phyloP scores from a whole-genome alignment of 1,284 basidiomycete species.

The Ustilago hordei region DNA sequence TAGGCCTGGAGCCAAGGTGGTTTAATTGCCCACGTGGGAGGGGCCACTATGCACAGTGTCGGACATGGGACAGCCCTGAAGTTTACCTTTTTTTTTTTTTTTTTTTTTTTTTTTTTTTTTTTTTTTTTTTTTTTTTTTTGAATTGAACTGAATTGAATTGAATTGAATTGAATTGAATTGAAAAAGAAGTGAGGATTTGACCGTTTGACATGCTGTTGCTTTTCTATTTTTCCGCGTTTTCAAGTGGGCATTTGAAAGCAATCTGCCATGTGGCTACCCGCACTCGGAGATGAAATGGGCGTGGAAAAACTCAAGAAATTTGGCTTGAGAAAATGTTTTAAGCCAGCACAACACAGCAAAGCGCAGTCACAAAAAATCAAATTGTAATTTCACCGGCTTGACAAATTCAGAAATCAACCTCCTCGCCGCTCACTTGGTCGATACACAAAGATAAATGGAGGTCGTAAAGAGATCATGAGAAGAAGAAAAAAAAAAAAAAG shows the following conservation, averaged over 20 bases:
- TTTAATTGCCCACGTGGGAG: not conserved
- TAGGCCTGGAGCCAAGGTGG: not conserved
- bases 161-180: too few species aligned
- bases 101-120: too few species aligned
- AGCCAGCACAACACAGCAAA: not conserved
- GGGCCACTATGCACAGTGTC: not conserved
- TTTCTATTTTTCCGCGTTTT: not conserved
- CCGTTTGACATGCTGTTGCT: not conserved
- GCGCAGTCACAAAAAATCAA: not conserved
- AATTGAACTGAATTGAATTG: too few species aligned
- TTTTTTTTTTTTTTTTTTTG: too few species aligned
- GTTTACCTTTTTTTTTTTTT: not conserved
- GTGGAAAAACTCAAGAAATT: constrained; percentile 16
- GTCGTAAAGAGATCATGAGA: too few species aligned
- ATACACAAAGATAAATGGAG: too few species aligned
- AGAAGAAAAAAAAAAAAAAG: too few species aligned
- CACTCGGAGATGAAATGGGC: constrained; percentile 12
- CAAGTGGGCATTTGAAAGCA: not conserved
- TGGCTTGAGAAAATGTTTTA: not conserved
- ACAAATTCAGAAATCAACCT: too few species aligned
- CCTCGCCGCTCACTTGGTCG: too few species aligned
- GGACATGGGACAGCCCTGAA: not conserved
- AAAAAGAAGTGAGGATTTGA: not conserved
- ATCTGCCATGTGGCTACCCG: constrained; percentile 1
- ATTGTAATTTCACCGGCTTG: constrained; percentile 4